A percentile compares a stretch with the other conserved stretches of the same genome.
These are phyloP conservation scores for Xylaria sp. DNA, from an alignment of 2,329 filamentous ascomycete species.

Conservation along the genomic window DNA sequence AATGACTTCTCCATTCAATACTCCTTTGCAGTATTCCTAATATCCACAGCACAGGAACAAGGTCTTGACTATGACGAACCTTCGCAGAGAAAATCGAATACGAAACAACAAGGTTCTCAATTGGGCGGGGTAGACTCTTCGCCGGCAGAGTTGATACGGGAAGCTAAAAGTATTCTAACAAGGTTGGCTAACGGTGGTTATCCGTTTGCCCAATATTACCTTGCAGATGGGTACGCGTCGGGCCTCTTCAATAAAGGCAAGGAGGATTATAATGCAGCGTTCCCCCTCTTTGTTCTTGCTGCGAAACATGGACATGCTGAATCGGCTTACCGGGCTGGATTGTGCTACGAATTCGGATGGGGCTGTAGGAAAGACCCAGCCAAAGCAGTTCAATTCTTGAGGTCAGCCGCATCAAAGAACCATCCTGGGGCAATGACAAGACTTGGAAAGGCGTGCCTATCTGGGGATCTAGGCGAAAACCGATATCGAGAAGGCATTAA, in stretches of 20 bases:
- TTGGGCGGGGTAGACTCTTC: conserved; percentile 56
- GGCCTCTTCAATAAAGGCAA: conserved; percentile 96
- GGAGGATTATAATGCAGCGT: conserved; percentile 89
- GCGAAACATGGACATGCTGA: conserved; percentile 98
- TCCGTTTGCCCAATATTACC: conserved; percentile 97
- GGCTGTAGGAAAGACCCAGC: conserved; percentile 88
- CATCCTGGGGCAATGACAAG: conserved; percentile 96
- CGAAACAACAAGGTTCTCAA: conserved; percentile 56
- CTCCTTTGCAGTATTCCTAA: conserved; percentile 94
- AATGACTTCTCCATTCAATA: conserved; percentile 91
- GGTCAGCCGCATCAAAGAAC: conserved; percentile 89
- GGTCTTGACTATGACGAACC: conserved; percentile 65
- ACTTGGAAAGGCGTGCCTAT: conserved; percentile 88
- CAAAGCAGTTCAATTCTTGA: conserved; percentile 94
- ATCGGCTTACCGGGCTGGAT: conserved; percentile 89
- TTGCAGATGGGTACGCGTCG: conserved; percentile 93
- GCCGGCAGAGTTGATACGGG: conserved; percentile 78
- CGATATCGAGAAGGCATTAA: conserved; percentile 92
- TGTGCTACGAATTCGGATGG: conserved; percentile 99
- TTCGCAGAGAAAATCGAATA: conserved; percentile 58
- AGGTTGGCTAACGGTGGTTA: conserved; percentile 87
- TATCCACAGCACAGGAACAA: conserved; percentile 86
- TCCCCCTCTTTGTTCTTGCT: conserved; percentile 90
- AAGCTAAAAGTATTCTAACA: conserved; percentile 90
- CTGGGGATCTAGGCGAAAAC: conserved; percentile 87